These are phyloP conservation scores for Paramecium bursaria DNA, from an alignment of 73 alveolate species.

Conservation along the genomic window DNA sequence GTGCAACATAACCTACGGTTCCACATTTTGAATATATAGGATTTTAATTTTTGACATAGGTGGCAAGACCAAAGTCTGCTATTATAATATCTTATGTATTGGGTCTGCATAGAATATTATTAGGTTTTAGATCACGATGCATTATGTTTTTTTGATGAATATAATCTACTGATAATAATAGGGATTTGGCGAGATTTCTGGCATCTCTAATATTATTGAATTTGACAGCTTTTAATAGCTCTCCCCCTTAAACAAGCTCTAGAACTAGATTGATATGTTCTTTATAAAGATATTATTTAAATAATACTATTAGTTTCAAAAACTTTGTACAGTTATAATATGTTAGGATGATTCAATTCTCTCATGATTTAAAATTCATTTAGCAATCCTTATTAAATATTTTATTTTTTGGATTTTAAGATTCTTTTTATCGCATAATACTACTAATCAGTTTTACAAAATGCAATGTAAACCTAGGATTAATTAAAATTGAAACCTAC, in stretches of 20 bases:
- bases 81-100: not conserved
- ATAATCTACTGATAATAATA: conserved; percentile 49
- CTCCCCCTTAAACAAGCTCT: conserved; percentile 36
- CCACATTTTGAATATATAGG: conserved; percentile 49
- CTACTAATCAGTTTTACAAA: not conserved
- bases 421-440: conserved; percentile 35
- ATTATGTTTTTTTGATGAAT: conserved; percentile 61
- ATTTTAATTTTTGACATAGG: conserved; percentile 4
- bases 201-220: conserved; percentile 29
- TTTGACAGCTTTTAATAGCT: conserved; percentile 16
- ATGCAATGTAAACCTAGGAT: conserved; percentile 29
- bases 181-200: not conserved
- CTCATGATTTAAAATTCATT: conserved; percentile 33
- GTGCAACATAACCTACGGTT: conserved; percentile 67
- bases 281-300: not conserved
- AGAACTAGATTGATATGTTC: conserved; percentile 30
- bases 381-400: not conserved
- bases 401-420: conserved; percentile 1
- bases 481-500: not conserved
- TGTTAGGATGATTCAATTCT: conserved; percentile 28
- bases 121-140: conserved; percentile 78
- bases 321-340: conserved; percentile 4
- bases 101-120: conserved; percentile 67
- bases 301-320: conserved; percentile 11
- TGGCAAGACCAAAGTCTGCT: conserved; percentile 57